Conservation (phyloP, 306 rosid species). For the Pyrus communis region DNA sequence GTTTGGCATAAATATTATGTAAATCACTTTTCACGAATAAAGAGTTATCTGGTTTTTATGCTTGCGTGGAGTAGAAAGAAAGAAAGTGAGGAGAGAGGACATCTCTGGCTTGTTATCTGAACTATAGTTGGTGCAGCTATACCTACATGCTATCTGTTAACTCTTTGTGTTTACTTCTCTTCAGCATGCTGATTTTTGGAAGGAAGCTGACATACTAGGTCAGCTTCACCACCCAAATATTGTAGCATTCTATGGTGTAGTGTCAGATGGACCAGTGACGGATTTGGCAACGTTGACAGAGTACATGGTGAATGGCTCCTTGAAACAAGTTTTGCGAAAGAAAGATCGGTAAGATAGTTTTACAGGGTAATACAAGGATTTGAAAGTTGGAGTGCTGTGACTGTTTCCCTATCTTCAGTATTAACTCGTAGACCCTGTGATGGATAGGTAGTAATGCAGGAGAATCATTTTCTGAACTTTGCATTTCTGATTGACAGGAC, state of each 20-base stretch:
- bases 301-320: conserved; percentile 32
- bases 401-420: no score
- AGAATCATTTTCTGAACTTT: background rate
- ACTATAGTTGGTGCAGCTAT: background rate
- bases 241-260: conserved; percentile 26
- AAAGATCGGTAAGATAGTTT: conserved; percentile 19
- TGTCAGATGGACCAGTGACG: conserved; percentile 19
- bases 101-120: background rate
- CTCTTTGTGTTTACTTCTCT: background rate
- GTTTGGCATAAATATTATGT: background rate
- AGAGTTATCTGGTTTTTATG: background rate
- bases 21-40: background rate
- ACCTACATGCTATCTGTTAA: background rate
- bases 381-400: background rate
- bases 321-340: conserved; percentile 24
- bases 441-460: background rate
- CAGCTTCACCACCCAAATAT: conserved; percentile 34
- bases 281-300: conserved; percentile 31
- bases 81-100: background rate
- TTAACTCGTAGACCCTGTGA: background rate
- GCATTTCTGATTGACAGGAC: conserved; percentile 7
- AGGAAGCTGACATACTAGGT: conserved; percentile 22
- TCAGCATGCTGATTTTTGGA: conserved; percentile 30
- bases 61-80: background rate
- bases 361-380: background rate